Evolutionary conservation across 345 rosid species (phyloP).

Genomic region (Populus deltoides): DNA sequence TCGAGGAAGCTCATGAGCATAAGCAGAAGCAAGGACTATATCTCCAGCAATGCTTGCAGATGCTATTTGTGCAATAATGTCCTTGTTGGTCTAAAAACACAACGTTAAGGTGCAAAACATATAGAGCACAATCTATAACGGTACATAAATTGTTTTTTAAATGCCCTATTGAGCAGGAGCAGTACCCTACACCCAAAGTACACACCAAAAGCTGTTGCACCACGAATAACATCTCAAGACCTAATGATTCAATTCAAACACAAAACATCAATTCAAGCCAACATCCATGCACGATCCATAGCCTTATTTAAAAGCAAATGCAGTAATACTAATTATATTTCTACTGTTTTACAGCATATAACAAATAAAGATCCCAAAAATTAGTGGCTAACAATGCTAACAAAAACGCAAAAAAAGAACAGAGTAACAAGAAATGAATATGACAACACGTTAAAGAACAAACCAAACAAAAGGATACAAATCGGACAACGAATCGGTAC

Average conservation of each 20-base stretch:
- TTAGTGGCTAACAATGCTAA: background rate
- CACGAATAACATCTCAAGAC: background rate
- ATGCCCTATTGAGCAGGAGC: background rate
- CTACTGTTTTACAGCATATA: background rate
- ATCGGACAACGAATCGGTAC: slow-evolving; percentile 67
- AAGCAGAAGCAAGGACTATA: slow-evolving; percentile 62
- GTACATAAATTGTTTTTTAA: background rate
- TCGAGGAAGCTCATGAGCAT: slow-evolving; percentile 57
- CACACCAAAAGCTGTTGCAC: no score
- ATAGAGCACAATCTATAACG: background rate
- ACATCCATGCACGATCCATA: background rate
- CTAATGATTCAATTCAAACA: background rate
- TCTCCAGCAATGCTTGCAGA: slow-evolving; percentile 66
- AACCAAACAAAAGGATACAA: slow-evolving; percentile 39
- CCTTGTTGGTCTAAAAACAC: slow-evolving; percentile 55
- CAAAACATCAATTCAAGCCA: background rate
- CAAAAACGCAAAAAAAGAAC: background rate
- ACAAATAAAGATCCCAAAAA: background rate
- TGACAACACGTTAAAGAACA: background rate
- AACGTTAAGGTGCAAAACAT: slow-evolving; percentile 11
- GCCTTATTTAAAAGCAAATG: background rate
- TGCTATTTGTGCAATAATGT: slow-evolving; percentile 53
- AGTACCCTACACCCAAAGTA: background rate
- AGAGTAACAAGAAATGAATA: background rate
- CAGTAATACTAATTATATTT: background rate